Evolutionary conservation across 2,329 filamentous ascomycete genomes (phyloP), one percentile per base, ranked within the genome.

Genomic region (Shiraia sp.): DNA sequence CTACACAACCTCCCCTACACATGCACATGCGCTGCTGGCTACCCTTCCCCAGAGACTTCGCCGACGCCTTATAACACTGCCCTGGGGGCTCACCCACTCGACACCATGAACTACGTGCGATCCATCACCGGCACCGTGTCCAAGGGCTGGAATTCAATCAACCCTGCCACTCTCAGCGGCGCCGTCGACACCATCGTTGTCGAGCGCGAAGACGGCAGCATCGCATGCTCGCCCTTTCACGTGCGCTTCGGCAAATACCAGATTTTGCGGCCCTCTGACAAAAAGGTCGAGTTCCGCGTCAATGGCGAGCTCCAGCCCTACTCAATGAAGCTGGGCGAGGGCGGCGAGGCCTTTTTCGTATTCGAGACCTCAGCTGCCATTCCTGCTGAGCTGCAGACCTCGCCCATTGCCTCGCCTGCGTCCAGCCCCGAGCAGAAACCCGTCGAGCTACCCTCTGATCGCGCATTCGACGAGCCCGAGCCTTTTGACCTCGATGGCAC

Each of bases 211-310:
- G 93, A 99, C 79, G 93, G 82, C 47, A 80, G 79, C 28, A 79
- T 97, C 43, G 85, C 87, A 53, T 99, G 93, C 74, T 97, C 92
- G 19, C 93, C 93, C 35, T 99, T 99, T 72, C 93, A 99, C 71
- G 93, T 99, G 54, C 90, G 93, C 61, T 99, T 99, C 71, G 93
- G 93, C 71, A 99, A 99, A 75, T 97, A 97, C 76, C 96, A 92
- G 46, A 79, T 99, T 27, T 75, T 99, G 62, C 87, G 93, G 15
- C 93, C 93, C 0, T 96, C 86, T 46, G 93, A 99, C 72, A 99
- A 99, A 75, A 99, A 97, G 81, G 93, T 99, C 63, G 91, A 97
- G 72, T 99, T 99, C 74, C 82, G 81, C 59, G 91, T 99, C 79
- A 99, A 99, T 77, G 87, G 88, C 62, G 75, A 81, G 47, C 95